Conservation (phyloP, 2,329 filamentous ascomycete species). For the Colletotrichum trifolii region DNA sequence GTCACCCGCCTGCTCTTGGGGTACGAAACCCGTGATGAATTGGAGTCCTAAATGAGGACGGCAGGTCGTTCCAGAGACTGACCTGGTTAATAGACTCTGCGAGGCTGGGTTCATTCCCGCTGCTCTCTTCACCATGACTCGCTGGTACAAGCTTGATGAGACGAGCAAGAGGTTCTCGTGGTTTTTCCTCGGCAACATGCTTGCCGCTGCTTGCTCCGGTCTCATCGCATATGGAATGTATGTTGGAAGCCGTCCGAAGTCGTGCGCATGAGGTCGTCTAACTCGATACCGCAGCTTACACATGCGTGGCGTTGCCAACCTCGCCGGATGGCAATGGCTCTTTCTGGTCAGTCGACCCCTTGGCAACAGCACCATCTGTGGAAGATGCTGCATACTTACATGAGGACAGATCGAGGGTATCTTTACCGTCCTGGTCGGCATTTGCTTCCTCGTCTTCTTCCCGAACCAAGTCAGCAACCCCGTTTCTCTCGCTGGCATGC, state of each 20-base stretch:
- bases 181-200: conserved; percentile 58
- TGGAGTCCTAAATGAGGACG: background rate
- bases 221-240: conserved; percentile 55
- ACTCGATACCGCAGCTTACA: conserved; percentile 40
- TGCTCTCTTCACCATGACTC: conserved; percentile 58
- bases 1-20: conserved; percentile 50
- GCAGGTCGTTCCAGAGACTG: background rate
- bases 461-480: conserved; percentile 44
- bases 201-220: conserved; percentile 52
- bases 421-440: conserved; percentile 48
- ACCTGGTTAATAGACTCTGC: conserved; percentile 10
- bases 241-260: background rate
- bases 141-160: conserved; percentile 59
- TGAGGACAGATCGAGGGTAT: conserved; percentile 47
- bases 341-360: conserved; percentile 41
- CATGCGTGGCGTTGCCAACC: conserved; percentile 45
- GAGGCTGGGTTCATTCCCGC: conserved; percentile 60
- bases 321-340: conserved; percentile 49
- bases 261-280: background rate
- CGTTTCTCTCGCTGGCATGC: conserved; percentile 44
- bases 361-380: background rate
- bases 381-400: background rate
- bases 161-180: conserved; percentile 57
- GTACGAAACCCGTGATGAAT: conserved; percentile 19
- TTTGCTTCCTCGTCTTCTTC: conserved; percentile 46